phyloP scores from a whole-genome alignment of 2,329 filamentous ascomycete species.

The Fusarium zealandicum region DNA sequence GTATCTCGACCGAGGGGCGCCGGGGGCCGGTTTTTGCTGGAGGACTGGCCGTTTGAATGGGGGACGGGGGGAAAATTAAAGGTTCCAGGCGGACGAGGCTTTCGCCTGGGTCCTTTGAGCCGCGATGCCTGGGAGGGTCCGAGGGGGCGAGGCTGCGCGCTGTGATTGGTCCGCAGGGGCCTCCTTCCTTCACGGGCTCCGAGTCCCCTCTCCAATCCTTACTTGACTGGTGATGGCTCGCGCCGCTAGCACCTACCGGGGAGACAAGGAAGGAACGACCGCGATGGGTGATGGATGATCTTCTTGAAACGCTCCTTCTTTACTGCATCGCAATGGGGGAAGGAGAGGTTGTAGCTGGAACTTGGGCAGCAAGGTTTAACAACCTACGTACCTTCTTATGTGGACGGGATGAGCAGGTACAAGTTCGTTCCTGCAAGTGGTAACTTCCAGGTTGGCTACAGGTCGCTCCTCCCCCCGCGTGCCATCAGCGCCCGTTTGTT shows the following conservation, averaged over 20 bases:
- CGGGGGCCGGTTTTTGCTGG: slow-evolving; percentile 21
- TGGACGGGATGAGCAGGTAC: not conserved
- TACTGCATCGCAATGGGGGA: not conserved
- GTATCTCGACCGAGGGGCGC: slow-evolving; percentile 30
- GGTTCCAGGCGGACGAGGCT: slow-evolving; percentile 40
- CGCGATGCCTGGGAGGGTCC: slow-evolving; percentile 41
- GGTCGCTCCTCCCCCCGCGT: slow-evolving; percentile 13
- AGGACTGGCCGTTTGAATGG: slow-evolving; percentile 28
- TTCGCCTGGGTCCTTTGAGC: slow-evolving; percentile 40
- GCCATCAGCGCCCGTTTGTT: slow-evolving; percentile 10
- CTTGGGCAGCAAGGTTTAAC: not conserved
- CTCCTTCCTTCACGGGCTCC: slow-evolving; percentile 25
- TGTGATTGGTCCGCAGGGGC: slow-evolving; percentile 35
- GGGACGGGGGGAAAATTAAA: slow-evolving; percentile 40
- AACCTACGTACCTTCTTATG: not conserved
- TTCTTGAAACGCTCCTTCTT: slow-evolving; percentile 8
- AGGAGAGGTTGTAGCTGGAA: not conserved
- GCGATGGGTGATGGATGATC: not conserved
- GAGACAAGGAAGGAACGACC: slow-evolving; percentile 12
- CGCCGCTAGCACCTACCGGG: slow-evolving; percentile 28
- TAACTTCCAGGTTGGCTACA: not conserved
- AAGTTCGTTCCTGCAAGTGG: not conserved
- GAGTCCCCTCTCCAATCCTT: slow-evolving; percentile 34
- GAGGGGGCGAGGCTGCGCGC: slow-evolving; percentile 28
- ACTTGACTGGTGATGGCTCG: slow-evolving; percentile 28